Conservation (phyloP, 768 basidiomycete species). For the Leucosporidium scottii region DNA sequence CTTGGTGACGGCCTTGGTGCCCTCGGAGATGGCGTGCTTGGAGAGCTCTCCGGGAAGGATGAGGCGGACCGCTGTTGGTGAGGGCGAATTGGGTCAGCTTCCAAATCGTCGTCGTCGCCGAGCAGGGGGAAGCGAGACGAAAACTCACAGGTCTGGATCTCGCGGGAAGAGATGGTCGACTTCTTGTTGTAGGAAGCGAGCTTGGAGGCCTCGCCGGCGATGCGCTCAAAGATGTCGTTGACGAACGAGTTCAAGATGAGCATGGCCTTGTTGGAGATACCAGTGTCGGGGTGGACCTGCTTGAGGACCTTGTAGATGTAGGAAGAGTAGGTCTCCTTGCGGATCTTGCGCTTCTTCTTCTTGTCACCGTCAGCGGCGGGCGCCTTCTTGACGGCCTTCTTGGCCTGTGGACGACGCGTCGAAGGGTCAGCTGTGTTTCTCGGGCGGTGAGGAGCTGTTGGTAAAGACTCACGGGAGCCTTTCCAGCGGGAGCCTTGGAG, state of each 20-base stretch:
- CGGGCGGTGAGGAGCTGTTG: no score
- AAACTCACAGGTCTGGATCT: constrained; percentile 71
- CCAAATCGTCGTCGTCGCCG: constrained; percentile 87
- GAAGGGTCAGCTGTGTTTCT: no score
- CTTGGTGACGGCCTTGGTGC: constrained; percentile 87
- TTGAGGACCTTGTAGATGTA: constrained; percentile 41
- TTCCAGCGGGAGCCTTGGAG: constrained; percentile 34
- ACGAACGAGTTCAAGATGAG: constrained; percentile 39
- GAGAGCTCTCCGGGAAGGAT: constrained; percentile 94
- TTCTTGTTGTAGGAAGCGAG: constrained; percentile 97
- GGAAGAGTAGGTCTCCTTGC: constrained; percentile 62
- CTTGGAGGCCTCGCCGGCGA: constrained; percentile 53
- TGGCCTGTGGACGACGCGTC: constrained; percentile 5
- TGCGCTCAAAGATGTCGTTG: constrained; percentile 45
- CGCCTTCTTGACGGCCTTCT: constrained; percentile 35
- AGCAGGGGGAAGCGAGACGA: no score
- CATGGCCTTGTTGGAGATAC: constrained; percentile 78
- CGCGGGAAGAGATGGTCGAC: constrained; percentile 96
- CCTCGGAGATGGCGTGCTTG: constrained; percentile 91
- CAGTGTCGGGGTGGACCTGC: constrained; percentile 94
- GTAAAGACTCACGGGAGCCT: constrained; percentile 19
- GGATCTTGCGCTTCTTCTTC: constrained; percentile 13
- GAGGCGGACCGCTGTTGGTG: constrained; percentile 61
- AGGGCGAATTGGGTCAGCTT: constrained; percentile 72
- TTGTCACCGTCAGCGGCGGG: constrained; percentile 42